phyloP scores from a whole-genome alignment of 352 stramenopile genomes.

The Hyaloperonospora brassicae region DNA sequence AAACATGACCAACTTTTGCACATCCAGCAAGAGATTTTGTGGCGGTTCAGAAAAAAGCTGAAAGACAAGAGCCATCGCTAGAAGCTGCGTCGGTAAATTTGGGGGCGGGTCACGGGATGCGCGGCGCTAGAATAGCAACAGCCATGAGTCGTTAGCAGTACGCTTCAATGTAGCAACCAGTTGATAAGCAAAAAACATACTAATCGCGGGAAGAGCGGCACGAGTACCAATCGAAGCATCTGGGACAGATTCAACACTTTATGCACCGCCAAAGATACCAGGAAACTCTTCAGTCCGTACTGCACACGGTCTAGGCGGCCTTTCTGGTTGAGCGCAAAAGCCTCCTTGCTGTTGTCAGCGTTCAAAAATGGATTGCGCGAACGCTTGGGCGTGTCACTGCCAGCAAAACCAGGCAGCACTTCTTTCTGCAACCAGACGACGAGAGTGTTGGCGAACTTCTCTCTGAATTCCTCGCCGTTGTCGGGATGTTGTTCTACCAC shows the following conservation, averaged over 20 bases:
- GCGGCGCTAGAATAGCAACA: slow-evolving; percentile 32
- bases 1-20: slow-evolving; percentile 76
- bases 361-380: slow-evolving; percentile 80
- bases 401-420: slow-evolving; percentile 72
- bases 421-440: slow-evolving; percentile 84
- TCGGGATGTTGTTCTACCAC: slow-evolving; percentile 80
- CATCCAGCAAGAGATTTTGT: slow-evolving; percentile 68
- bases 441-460: slow-evolving; percentile 79
- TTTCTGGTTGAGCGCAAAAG: slow-evolving; percentile 77
- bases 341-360: slow-evolving; percentile 70
- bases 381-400: slow-evolving; percentile 67
- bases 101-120: slow-evolving; percentile 63
- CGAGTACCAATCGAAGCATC: slow-evolving; percentile 74
- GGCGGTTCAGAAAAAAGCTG: slow-evolving; percentile 80
- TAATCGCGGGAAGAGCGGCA: slow-evolving; percentile 71
- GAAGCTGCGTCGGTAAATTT: slow-evolving; percentile 69
- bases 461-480: slow-evolving; percentile 72
- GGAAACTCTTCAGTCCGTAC: slow-evolving; percentile 80
- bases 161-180: neutral
- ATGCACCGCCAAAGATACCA: slow-evolving; percentile 74
- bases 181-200: slow-evolving; percentile 18
- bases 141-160: neutral
- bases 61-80: slow-evolving; percentile 79
- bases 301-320: slow-evolving; percentile 75
- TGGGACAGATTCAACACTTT: slow-evolving; percentile 82